These are phyloP conservation scores for Tagetes erecta DNA, from an alignment of 129 eudicot genomes.

Conservation along the genomic window DNA sequence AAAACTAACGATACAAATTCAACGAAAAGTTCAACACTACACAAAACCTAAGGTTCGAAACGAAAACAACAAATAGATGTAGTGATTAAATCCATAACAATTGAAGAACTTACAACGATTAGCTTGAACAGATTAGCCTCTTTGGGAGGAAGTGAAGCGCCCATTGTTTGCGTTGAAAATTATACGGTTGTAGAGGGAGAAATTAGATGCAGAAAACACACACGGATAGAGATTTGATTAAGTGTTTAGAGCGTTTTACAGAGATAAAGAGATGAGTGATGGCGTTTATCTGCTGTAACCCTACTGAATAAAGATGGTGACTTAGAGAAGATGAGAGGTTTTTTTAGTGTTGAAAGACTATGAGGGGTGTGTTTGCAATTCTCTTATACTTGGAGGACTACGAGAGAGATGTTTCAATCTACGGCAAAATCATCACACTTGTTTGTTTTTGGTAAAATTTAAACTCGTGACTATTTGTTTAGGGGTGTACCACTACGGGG, in stretches of 20 bases:
- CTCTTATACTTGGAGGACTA: not conserved
- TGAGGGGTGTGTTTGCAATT: constrained; percentile 28
- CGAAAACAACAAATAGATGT: constrained; percentile 6
- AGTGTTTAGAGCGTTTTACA: constrained; percentile 36
- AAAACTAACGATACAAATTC: constrained; percentile 18
- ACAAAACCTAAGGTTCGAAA: constrained; percentile 44
- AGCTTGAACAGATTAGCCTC: constrained; percentile 99
- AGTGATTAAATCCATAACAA: constrained; percentile 25
- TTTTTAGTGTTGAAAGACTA: constrained; percentile 21
- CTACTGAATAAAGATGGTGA: constrained; percentile 40
- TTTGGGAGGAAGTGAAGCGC: constrained; percentile 94
- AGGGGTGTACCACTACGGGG: no score
- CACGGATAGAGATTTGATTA: constrained; percentile 18
- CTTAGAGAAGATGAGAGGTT: not conserved
- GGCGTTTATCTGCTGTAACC: constrained; percentile 99
- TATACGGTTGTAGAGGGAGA: constrained; percentile 14
- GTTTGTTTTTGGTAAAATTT: no score
- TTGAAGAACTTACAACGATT: constrained; percentile 74
- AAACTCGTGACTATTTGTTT: no score
- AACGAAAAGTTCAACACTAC: constrained; percentile 9
- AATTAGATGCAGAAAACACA: not conserved
- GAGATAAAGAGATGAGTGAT: constrained; percentile 40
- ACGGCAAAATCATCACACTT: no score
- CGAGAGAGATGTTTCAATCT: no score
- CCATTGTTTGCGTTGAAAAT: constrained; percentile 54